Conservation (phyloP, 2,329 filamentous ascomycete species). For the Talaromyces sp. region DNA sequence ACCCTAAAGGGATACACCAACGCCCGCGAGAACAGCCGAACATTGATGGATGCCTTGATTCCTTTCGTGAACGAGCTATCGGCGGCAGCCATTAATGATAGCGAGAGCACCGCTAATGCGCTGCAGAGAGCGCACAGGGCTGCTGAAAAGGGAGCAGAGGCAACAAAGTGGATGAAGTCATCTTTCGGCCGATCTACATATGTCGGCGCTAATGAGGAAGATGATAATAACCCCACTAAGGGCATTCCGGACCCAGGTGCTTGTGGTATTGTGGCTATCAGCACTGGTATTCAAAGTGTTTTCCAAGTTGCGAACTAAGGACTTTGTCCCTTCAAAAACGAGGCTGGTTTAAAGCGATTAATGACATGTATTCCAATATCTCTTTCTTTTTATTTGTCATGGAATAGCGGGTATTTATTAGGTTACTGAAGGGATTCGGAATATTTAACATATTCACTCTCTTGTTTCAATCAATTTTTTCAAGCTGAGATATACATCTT, state of each 20-base stretch:
- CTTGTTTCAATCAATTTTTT: too few species aligned
- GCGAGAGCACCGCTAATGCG: not conserved
- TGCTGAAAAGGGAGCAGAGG: conserved; percentile 5
- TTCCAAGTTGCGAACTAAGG: not conserved
- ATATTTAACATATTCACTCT: too few species aligned
- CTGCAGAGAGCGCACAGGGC: conserved; percentile 1
- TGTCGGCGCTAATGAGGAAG: conserved; percentile 9
- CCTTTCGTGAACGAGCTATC: conserved; percentile 9
- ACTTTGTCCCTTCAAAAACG: not conserved
- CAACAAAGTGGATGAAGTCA: conserved; percentile 9
- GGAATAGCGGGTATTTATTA: too few species aligned
- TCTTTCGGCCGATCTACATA: conserved; percentile 11
- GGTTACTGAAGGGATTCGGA: too few species aligned
- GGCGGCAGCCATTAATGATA: conserved; percentile 1
- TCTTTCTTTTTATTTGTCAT: too few species aligned
- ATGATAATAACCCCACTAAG: conserved; percentile 7
- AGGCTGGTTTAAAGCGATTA: not conserved
- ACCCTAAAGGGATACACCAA: conserved; percentile 10
- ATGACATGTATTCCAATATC: too few species aligned
- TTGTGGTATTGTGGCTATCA: conserved; percentile 9
- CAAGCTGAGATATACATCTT: too few species aligned
- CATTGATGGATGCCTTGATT: conserved; percentile 13
- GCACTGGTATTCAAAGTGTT: conserved; percentile 1
- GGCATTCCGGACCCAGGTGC: conserved; percentile 12
- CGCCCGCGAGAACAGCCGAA: conserved; percentile 8